These are phyloP conservation scores for Secale cereale DNA, from an alignment of 176 grass and related monocot species.

Conservation along the genomic window DNA sequence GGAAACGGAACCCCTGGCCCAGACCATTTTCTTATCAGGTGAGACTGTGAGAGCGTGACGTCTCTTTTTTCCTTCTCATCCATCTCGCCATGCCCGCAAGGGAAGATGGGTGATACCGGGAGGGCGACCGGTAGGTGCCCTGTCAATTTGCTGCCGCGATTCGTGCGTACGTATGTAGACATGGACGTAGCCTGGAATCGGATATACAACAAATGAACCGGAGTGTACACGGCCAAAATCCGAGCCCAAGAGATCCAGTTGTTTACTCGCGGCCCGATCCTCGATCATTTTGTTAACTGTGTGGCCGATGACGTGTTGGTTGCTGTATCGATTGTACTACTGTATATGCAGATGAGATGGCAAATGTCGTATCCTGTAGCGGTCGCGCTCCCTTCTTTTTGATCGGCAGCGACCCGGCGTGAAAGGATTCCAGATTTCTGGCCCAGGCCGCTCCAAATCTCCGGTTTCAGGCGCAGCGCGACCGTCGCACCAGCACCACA, in stretches of 20 bases:
- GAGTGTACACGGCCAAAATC: not conserved
- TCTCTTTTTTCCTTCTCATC: not conserved
- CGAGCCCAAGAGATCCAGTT: not conserved
- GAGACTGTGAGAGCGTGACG: not conserved
- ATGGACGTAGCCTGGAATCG: not conserved
- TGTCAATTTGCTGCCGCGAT: conserved; percentile 31
- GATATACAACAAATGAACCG: not conserved
- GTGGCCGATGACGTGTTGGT: not conserved
- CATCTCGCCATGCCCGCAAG: not conserved
- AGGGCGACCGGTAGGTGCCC: conserved; percentile 27
- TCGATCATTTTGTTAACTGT: not conserved
- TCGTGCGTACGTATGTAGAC: conserved; percentile 13
- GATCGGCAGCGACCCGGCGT: not conserved
- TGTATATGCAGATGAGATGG: not conserved
- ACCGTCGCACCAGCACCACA: not conserved
- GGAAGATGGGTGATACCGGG: not conserved
- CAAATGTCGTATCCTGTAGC: not conserved
- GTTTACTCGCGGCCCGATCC: not conserved
- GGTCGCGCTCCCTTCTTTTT: not conserved
- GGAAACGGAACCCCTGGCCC: not conserved
- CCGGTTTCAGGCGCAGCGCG: not conserved
- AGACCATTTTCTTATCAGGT: not conserved
- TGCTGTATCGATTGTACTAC: not conserved
- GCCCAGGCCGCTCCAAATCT: conserved; percentile 6
- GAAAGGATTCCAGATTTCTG: conserved; percentile 1